phyloP scores from a whole-genome alignment of 345 rosid genomes.

The Orychophragmus violaceus region DNA sequence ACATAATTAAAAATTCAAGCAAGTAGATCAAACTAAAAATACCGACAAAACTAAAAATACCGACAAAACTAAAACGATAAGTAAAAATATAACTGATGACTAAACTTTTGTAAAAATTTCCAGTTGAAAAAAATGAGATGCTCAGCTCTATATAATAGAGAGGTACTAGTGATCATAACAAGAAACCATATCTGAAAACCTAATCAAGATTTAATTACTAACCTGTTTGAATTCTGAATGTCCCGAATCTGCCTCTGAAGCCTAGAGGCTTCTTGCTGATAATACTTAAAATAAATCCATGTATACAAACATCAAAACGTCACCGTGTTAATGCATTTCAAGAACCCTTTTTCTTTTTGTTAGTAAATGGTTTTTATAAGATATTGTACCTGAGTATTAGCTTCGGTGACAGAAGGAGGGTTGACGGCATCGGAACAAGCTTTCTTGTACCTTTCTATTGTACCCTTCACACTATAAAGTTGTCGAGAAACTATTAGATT shows the following conservation, averaged over 20 bases:
- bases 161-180: background rate
- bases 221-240: slow-evolving; percentile 73
- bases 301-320: slow-evolving; percentile 19
- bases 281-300: slow-evolving; percentile 44
- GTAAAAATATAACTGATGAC: background rate
- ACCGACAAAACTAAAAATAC: too few relatives aligned
- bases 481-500: background rate
- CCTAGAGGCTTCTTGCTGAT: slow-evolving; percentile 92
- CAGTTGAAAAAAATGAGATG: background rate
- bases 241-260: slow-evolving; percentile 74
- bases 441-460: slow-evolving; percentile 91
- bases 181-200: background rate
- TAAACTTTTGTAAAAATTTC: background rate
- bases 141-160: background rate
- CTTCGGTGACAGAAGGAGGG: slow-evolving; percentile 68
- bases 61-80: too few relatives aligned
- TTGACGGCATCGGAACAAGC: slow-evolving; percentile 53
- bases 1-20: too few relatives aligned
- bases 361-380: background rate
- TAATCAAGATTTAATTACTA: background rate
- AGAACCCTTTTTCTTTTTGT: background rate
- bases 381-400: slow-evolving; percentile 71
- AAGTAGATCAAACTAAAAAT: too few relatives aligned
- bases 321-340: background rate
- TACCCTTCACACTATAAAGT: slow-evolving; percentile 55